phyloP scores from a whole-genome alignment of 768 basidiomycete species.

The Boletus subcaerulescens region DNA sequence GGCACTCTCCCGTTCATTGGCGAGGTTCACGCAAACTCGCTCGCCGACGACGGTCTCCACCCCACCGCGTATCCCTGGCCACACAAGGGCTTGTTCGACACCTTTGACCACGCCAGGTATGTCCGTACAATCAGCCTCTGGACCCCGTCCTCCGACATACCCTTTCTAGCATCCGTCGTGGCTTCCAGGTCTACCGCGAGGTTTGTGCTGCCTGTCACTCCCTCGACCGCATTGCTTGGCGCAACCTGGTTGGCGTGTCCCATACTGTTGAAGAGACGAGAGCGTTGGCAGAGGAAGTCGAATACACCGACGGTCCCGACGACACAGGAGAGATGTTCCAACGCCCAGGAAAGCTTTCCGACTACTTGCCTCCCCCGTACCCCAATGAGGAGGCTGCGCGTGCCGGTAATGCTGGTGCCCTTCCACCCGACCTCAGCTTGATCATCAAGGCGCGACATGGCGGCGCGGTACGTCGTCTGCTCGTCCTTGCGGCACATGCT shows the following conservation, averaged over 20 bases:
- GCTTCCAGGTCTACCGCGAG: slow-evolving; percentile 97
- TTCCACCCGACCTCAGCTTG: slow-evolving; percentile 95
- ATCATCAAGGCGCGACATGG: slow-evolving; percentile 99
- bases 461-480: slow-evolving; percentile 66
- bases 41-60: slow-evolving; percentile 93
- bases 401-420: slow-evolving; percentile 89
- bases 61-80: slow-evolving; percentile 85
- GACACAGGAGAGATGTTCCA: slow-evolving; percentile 97
- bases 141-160: slow-evolving; percentile 7
- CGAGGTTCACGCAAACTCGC: slow-evolving; percentile 89
- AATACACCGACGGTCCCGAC: slow-evolving; percentile 95
- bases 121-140: slow-evolving; percentile 27
- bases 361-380: slow-evolving; percentile 94
- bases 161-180: slow-evolving; percentile 78
- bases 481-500: not conserved
- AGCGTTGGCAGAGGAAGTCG: slow-evolving; percentile 92
- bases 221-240: slow-evolving; percentile 98
- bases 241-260: slow-evolving; percentile 97
- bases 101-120: slow-evolving; percentile 96
- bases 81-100: slow-evolving; percentile 83
- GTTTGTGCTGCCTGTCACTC: slow-evolving; percentile 99
- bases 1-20: slow-evolving; percentile 86
- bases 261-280: slow-evolving; percentile 91
- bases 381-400: slow-evolving; percentile 98
- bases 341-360: slow-evolving; percentile 95